A percentile compares a stretch with the other conserved stretches of the same genome.
phyloP scores from a whole-genome alignment of 2,329 filamentous ascomycete species.

The Neobulgaria alba region DNA sequence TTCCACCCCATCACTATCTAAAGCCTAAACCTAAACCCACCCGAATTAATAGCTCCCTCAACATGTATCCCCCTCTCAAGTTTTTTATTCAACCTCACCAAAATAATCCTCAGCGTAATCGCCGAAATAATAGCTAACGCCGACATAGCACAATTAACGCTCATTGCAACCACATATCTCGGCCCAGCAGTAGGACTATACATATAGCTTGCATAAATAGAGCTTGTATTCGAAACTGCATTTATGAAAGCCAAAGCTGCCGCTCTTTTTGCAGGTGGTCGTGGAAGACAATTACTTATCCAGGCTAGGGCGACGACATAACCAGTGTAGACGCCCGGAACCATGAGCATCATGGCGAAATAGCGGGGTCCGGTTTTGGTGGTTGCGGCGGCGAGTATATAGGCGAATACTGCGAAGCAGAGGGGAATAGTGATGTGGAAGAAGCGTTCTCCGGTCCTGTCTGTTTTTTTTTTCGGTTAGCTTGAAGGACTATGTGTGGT shows the following conservation, averaged over 20 bases:
- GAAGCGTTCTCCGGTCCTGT: conserved; percentile 62
- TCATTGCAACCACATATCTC: conserved; percentile 41
- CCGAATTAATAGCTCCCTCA: conserved; percentile 43
- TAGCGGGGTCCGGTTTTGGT: conserved; percentile 54
- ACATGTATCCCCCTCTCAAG: conserved; percentile 51
- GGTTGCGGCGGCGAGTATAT: conserved; percentile 60
- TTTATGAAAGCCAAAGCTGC: conserved; percentile 71
- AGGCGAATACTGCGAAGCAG: conserved; percentile 51
- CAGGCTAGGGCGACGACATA: conserved; percentile 64
- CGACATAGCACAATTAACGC: conserved; percentile 58
- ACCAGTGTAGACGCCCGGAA: conserved; percentile 52
- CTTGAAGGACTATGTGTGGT: background rate
- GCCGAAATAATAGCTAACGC: conserved; percentile 57
- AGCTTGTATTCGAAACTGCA: conserved; percentile 57
- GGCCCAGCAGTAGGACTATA: conserved; percentile 42
- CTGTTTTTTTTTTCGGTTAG: conserved; percentile 27
- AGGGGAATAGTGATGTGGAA: conserved; percentile 58
- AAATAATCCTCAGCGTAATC: conserved; percentile 51
- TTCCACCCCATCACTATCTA: too few relatives aligned
- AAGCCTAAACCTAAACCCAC: conserved; percentile 59
- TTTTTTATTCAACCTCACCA: conserved; percentile 60
- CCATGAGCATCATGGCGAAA: conserved; percentile 65
- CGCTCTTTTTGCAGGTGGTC: conserved; percentile 55
- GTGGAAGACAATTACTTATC: conserved; percentile 68
- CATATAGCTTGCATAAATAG: conserved; percentile 63